Conservation (phyloP, 2,329 filamentous ascomycete species). For the Aureobasidium sp. region DNA sequence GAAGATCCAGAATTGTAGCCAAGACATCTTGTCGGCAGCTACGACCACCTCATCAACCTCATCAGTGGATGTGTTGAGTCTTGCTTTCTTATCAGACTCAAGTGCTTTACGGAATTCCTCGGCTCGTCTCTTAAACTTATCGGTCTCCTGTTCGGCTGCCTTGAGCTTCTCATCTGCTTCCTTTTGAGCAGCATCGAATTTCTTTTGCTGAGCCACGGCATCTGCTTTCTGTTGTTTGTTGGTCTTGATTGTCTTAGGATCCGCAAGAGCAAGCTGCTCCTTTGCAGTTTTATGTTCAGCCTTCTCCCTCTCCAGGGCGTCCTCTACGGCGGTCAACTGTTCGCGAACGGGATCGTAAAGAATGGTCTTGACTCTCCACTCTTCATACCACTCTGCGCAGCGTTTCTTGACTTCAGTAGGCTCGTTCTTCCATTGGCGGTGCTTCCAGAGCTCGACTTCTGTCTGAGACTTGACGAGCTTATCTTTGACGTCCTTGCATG, state of each 20-base stretch:
- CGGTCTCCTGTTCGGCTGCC: neutral
- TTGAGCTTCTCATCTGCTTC: neutral
- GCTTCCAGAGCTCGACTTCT: neutral
- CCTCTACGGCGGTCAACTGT: neutral
- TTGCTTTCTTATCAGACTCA: neutral
- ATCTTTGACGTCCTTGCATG: conserved; percentile 9
- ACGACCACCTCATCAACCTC: neutral
- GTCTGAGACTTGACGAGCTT: neutral
- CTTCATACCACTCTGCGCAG: neutral
- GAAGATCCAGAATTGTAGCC: neutral
- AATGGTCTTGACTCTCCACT: neutral
- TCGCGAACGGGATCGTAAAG: neutral
- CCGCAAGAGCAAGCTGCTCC: neutral
- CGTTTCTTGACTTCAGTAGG: neutral
- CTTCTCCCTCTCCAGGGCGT: neutral
- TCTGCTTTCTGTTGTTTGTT: neutral
- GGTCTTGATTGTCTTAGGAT: neutral
- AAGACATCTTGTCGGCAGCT: neutral
- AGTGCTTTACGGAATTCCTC: neutral
- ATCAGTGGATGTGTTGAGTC: neutral
- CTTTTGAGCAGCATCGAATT: neutral
- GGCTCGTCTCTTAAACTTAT: neutral
- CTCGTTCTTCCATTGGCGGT: neutral
- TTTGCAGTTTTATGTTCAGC: neutral
- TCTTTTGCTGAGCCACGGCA: neutral